Base-by-base conservation (phyloP, 2,329 filamentous ascomycete genomes). In the Spiromastix sp. region DNA sequence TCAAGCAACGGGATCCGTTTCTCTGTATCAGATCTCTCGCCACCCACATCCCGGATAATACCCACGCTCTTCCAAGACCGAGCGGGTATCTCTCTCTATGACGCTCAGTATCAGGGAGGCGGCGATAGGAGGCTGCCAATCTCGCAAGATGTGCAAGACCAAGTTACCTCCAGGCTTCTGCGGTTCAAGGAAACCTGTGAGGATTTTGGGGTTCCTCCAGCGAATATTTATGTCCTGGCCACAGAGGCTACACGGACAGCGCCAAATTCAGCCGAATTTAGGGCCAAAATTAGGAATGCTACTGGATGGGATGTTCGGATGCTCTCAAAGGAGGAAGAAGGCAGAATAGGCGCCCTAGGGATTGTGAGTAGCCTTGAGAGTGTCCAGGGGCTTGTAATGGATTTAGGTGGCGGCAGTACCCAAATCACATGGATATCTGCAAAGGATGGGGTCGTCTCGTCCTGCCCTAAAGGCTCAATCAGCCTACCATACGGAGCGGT, bases 171-270 rank as follows among this genome's bases (percentile, higher is more conserved):
- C 20, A 74, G 77, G 2, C 62, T 94, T 8, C 63, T 72, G 15
- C 75, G 77, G 18, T 94, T 94, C 64, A 75, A 75, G 41, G 65
- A 64, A 17, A 80, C 82, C 34, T 89, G 85, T 39, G 53, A 68
- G 36, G 72, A 79, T 39, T 85, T 84, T 51, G 67, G 68, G 12
- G 84, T 94, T 0, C 74, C 74, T 0, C 8, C 32, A 1, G 47
- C 59, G 21, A 77, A 86, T 43, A 73, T 89, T 40, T 72, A 74
- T 13, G 73, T 94, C 7, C 74, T 95, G 27, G 87, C 86, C 13
- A 95, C 87, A 0, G 87, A 94, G 57, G 87, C 87, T 3, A 91
- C 87, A 55, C 77, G 87, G 29, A 83, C 77, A 16, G 85, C 87
- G 4, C 59, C 72, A 39, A 95, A 95, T 50, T 77, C 79, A 1